A percentile compares a stretch with the other conserved stretches of the same genome.
Conservation (phyloP, 768 basidiomycete genomes). For the Lanmaoa pseudosensibilis region DNA sequence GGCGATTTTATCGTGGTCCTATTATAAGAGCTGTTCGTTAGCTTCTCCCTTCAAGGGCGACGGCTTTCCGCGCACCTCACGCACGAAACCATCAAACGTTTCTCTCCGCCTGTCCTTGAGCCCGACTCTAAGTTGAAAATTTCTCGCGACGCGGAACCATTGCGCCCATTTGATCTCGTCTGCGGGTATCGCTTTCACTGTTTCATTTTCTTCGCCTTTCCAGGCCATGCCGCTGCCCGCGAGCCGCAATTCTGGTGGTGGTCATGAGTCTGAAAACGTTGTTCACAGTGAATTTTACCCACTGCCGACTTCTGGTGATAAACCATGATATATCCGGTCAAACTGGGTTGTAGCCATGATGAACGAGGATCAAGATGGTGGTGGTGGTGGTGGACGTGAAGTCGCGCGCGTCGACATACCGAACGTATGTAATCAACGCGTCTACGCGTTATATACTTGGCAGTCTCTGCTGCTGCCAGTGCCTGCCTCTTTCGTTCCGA, state of each 20-base stretch:
- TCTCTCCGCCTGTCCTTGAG: conserved; percentile 75
- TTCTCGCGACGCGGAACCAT: conserved; percentile 90
- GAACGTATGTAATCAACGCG: conserved; percentile 24
- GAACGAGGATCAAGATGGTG: conserved; percentile 2
- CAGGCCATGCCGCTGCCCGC: conserved; percentile 91
- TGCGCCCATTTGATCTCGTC: conserved; percentile 84
- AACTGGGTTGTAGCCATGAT: conserved; percentile 74
- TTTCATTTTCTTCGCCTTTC: conserved; percentile 75
- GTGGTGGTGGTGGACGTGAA: conserved; percentile 15
- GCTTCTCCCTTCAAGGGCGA: neutral
- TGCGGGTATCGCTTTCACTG: conserved; percentile 61
- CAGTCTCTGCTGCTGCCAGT: neutral
- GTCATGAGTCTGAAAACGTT: neutral
- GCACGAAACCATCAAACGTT: conserved; percentile 91
- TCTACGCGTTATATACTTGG: too few relatives aligned
- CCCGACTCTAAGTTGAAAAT: conserved; percentile 85
- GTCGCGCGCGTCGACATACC: conserved; percentile 32
- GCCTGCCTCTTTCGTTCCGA: neutral
- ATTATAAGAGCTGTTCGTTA: neutral
- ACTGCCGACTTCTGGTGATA: conserved; percentile 79
- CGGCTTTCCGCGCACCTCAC: conserved; percentile 58
- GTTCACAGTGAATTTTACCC: conserved; percentile 36
- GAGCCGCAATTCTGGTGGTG: conserved; percentile 74
- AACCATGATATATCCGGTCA: conserved; percentile 79
- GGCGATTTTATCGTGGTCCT: conserved; percentile 92